Base-by-base conservation (phyloP, 2,329 filamentous ascomycete genomes). In the Pseudodiploospora longispora region DNA sequence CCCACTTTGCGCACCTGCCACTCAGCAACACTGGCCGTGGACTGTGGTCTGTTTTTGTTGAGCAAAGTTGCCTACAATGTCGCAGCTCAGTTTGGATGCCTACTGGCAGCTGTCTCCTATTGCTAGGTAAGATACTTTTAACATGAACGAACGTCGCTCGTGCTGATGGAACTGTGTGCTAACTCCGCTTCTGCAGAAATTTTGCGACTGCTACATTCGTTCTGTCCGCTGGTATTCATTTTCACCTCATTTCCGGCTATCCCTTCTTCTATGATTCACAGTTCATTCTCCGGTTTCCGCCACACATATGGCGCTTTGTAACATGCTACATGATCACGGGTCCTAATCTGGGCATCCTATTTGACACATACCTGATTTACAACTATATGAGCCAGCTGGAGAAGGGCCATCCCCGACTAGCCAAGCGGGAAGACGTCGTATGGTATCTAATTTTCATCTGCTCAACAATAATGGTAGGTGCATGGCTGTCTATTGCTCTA, bases 401-500 rank as follows among this genome's bases (percentile, higher is more conserved):
- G 70, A 75, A 67, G 36, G 74, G 76, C 51, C 85, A 84, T 49
- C 67, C 82, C 42, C 80, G 86, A 47, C 91, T 95, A 62, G 67
- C 73, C 36, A 74, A 77, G 53, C 85, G 85, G 46, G 89, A 87
- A 59, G 85, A 93, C 61, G 78, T 93, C 55, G 73, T 93, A 50
- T 82, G 82, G 68, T 95, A 94, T 61, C 68, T 94, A 55, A 66
- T 82, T 47, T 93, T 93, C 60, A 75, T 90, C 55, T 73, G 76
- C 54, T 66, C 68, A 41, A 67, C 83, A 57, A 91, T 93, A 52
- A 60, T 88, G 71, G 89, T 95, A 87, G 81, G 89, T 71, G 54
- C 36, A 29, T 41, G 39, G 39, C 36, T 35, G 35, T 41, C 41
- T 41, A 33, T 45, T 40, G 44, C 48, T 37, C 44, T 46, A 33